Conservation (phyloP, 1,139 yeast species). For the Kluyveromyces sp. region DNA sequence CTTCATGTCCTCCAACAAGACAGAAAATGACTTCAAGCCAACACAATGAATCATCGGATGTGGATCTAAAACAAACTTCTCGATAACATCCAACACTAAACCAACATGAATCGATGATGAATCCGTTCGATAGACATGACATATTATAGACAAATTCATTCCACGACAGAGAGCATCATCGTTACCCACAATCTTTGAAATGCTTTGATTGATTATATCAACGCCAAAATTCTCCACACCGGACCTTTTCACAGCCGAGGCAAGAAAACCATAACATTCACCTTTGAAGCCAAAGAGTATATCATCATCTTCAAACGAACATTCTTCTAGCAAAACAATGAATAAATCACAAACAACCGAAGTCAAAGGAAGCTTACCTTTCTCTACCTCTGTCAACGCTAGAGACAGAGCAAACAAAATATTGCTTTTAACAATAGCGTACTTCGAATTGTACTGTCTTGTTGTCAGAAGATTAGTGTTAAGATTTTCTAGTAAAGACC, state of each 20-base stretch:
- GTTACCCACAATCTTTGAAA: slow-evolving; percentile 56
- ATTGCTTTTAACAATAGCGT: slow-evolving; percentile 53
- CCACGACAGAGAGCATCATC: slow-evolving; percentile 62
- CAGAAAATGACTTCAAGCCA: slow-evolving; percentile 53
- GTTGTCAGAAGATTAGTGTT: slow-evolving; percentile 45
- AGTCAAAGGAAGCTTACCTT: slow-evolving; percentile 33
- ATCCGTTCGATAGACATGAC: slow-evolving; percentile 42
- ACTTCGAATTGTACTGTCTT: slow-evolving; percentile 34
- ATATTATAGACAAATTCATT: slow-evolving; percentile 46
- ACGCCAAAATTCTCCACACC: slow-evolving; percentile 9
- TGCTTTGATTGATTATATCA: slow-evolving; percentile 39
- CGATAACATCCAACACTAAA: slow-evolving; percentile 38
- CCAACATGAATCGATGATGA: slow-evolving; percentile 40
- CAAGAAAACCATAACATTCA: slow-evolving; percentile 58
- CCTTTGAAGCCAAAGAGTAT: slow-evolving; percentile 49
- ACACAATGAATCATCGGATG: slow-evolving; percentile 78
- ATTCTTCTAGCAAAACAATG: slow-evolving; percentile 49
- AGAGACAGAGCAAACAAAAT: slow-evolving; percentile 59
- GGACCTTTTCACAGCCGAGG: slow-evolving; percentile 33
- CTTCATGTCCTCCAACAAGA: slow-evolving; percentile 51
- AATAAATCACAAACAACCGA: slow-evolving; percentile 44
- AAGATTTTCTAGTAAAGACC: slow-evolving; percentile 75
- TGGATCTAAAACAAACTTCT: slow-evolving; percentile 65
- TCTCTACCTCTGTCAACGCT: slow-evolving; percentile 35
- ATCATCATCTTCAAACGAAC: slow-evolving; percentile 35